These are phyloP conservation scores for Aurantiochytrium sp. DNA, from an alignment of 108 stramenopile genomes.

Conservation along the genomic window DNA sequence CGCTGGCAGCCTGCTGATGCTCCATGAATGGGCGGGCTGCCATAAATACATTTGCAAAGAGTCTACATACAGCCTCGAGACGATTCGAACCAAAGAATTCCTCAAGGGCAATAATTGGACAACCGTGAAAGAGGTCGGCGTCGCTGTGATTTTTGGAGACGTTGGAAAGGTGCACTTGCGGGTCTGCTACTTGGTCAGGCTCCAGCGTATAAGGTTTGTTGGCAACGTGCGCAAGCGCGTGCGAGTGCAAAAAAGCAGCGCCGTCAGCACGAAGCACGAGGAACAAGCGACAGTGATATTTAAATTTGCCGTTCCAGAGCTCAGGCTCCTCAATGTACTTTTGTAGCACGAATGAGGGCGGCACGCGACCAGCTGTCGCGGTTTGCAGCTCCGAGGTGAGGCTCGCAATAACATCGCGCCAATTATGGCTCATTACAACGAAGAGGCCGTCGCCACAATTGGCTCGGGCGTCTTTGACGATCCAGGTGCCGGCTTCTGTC, in stretches of 20 bases:
- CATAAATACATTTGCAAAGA: not conserved
- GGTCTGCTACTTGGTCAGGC: not conserved
- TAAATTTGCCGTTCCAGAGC: not conserved
- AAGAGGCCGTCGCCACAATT: not conserved
- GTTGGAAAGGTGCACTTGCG: not conserved
- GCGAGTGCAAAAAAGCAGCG: not conserved
- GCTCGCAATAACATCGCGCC: not conserved
- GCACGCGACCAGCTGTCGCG: not conserved
- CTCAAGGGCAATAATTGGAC: not conserved
- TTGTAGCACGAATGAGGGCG: not conserved
- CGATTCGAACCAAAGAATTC: not conserved
- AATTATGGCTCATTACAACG: not conserved
- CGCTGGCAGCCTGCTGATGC: not conserved
- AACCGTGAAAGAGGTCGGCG: constrained; percentile 4
- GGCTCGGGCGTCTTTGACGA: not conserved
- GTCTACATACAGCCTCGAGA: not conserved
- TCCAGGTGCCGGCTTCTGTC: not conserved
- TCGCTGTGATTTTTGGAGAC: constrained; percentile 1
- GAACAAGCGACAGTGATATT: not conserved
- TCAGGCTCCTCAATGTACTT: constrained; percentile 1
- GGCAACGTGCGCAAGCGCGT: not conserved
- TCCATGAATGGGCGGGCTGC: not conserved
- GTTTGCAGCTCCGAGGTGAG: not conserved
- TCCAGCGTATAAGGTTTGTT: not conserved
- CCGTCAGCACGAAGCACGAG: not conserved